phyloP scores from a whole-genome alignment of 306 rosid genomes.

The Inga laurina region DNA sequence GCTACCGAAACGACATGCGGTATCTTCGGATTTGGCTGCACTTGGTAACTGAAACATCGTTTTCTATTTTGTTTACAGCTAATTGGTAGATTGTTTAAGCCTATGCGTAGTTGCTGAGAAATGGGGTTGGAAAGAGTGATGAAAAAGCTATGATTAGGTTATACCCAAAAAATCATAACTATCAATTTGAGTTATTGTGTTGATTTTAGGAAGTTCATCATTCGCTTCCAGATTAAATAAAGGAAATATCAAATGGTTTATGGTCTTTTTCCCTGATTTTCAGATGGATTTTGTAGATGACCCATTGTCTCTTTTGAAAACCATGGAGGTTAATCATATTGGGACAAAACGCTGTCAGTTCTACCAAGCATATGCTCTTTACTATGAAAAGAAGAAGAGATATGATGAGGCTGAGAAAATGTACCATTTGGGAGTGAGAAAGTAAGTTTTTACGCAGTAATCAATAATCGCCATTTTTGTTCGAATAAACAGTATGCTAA shows the following conservation, averaged over 20 bases:
- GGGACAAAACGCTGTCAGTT: conserved; percentile 72
- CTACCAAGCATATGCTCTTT: conserved; percentile 75
- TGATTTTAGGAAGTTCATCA: neutral
- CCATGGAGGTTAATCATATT: conserved; percentile 74
- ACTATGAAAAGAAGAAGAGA: conserved; percentile 62
- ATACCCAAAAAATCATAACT: neutral
- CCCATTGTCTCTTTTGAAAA: conserved; percentile 57
- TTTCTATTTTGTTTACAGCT: neutral
- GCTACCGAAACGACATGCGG: conserved; percentile 78
- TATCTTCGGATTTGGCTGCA: conserved; percentile 93
- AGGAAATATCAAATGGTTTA: neutral
- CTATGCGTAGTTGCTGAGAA: conserved; percentile 29
- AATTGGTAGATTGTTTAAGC: neutral
- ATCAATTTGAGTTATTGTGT: neutral
- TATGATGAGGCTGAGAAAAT: neutral
- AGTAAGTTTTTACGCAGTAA: neutral
- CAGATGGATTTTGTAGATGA: conserved; percentile 92
- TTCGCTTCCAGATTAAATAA: neutral
- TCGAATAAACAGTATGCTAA: neutral
- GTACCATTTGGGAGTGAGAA: neutral
- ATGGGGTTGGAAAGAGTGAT: neutral
- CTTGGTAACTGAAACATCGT: conserved; percentile 53
- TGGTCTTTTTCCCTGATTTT: conserved; percentile 18
- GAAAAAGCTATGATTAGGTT: neutral
- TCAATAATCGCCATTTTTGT: conserved; percentile 3